These are phyloP conservation scores for Leptographium galeiforme DNA, from an alignment of 2,329 filamentous ascomycete species.

Conservation along the genomic window DNA sequence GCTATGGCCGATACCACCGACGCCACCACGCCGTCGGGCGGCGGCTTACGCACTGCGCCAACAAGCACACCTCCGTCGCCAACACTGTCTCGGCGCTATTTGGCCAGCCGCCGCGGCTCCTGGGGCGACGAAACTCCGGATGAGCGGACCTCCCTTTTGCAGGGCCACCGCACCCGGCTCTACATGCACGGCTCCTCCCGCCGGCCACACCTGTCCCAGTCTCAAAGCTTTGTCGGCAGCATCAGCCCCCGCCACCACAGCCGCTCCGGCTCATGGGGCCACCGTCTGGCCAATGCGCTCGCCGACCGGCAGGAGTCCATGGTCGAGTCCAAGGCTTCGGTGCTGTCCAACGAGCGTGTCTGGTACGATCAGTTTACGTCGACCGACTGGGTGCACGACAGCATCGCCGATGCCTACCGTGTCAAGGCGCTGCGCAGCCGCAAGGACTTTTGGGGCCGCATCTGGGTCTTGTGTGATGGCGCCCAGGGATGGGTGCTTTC, in stretches of 20 bases:
- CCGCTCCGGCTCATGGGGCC: constrained; percentile 44
- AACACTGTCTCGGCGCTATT: constrained; percentile 10
- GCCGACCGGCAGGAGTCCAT: constrained; percentile 41
- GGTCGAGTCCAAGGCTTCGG: constrained; percentile 49
- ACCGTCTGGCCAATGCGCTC: constrained; percentile 49
- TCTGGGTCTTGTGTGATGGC: constrained; percentile 67
- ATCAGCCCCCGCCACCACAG: constrained; percentile 34
- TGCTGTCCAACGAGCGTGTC: constrained; percentile 67
- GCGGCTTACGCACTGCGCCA: constrained; percentile 12
- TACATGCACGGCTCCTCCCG: constrained; percentile 10
- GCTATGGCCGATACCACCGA: constrained; percentile 4
- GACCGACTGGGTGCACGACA: constrained; percentile 96
- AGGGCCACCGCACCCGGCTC: constrained; percentile 12
- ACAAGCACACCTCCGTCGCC: constrained; percentile 16
- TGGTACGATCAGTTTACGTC: constrained; percentile 99
- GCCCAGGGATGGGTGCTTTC: constrained; percentile 91
- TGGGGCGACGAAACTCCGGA: constrained; percentile 13
- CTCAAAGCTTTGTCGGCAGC: constrained; percentile 17
- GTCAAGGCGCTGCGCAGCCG: constrained; percentile 69
- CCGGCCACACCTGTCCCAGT: constrained; percentile 14
- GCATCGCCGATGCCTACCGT: constrained; percentile 84
- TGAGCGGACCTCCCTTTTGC: constrained; percentile 18
- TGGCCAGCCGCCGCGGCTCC: constrained; percentile 13
- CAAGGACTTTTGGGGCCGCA: constrained; percentile 71
- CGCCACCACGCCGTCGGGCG: background rate